Evolutionary conservation across 2,329 filamentous ascomycete genomes (phyloP).

Genomic region (Diplocarpon mali): DNA sequence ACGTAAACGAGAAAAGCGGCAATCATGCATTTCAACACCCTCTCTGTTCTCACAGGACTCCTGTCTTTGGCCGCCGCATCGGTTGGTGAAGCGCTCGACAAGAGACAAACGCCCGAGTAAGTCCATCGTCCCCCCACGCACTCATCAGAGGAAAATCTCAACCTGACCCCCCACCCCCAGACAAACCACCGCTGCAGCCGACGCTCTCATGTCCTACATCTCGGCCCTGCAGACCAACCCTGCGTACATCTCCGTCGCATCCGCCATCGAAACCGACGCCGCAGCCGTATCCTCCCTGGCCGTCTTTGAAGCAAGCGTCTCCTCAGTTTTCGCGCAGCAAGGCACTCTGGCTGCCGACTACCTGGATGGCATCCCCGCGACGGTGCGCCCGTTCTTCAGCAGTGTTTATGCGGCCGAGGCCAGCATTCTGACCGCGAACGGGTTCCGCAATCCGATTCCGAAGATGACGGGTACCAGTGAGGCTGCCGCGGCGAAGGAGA

Average conservation of each 20-base stretch:
- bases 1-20: too few species aligned
- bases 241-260: neutral
- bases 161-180: too few species aligned
- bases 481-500: neutral
- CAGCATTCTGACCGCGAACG: neutral
- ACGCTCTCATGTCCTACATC: neutral
- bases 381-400: neutral
- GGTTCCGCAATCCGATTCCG: neutral
- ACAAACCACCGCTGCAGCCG: too few species aligned
- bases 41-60: too few species aligned
- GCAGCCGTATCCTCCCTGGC: neutral
- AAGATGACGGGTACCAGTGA: neutral
- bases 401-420: slow-evolving; percentile 1
- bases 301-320: neutral
- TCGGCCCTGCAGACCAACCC: too few species aligned
- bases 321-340: neutral
- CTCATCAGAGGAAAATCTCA: too few species aligned
- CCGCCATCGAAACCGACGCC: neutral
- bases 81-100: too few species aligned
- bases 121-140: too few species aligned
- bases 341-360: neutral
- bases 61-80: too few species aligned
- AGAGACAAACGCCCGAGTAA: too few species aligned
- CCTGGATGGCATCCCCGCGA: neutral
- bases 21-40: too few species aligned